These are phyloP conservation scores for Camillea tinctor DNA, from an alignment of 2,329 filamentous ascomycete species.

Conservation along the genomic window DNA sequence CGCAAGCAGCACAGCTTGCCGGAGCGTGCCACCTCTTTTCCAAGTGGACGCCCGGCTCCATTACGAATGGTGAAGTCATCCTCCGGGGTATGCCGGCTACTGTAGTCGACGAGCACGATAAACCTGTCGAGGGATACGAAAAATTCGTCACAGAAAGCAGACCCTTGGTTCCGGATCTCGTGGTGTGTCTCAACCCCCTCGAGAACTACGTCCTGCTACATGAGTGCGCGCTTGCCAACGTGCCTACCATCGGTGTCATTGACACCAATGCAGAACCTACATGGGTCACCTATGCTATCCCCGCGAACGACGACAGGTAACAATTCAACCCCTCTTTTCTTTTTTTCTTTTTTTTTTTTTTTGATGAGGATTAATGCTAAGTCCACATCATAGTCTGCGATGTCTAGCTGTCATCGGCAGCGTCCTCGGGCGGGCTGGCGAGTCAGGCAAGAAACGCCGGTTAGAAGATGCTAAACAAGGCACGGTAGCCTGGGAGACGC, in stretches of 20 bases:
- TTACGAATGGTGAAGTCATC: constrained; percentile 92
- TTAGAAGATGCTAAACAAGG: constrained; percentile 61
- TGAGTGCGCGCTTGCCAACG: constrained; percentile 83
- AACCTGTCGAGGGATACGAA: constrained; percentile 59
- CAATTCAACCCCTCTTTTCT: not conserved
- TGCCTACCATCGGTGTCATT: constrained; percentile 92
- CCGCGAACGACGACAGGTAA: constrained; percentile 91
- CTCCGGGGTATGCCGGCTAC: constrained; percentile 67
- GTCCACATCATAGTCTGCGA: constrained; percentile 60
- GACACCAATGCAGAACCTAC: constrained; percentile 92
- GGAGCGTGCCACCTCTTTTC: constrained; percentile 86
- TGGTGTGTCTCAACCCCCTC: constrained; percentile 86
- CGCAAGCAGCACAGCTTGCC: constrained; percentile 75
- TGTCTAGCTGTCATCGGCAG: constrained; percentile 79
- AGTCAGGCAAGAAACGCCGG: constrained; percentile 70
- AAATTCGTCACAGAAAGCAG: constrained; percentile 61
- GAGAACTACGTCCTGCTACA: constrained; percentile 90
- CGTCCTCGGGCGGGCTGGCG: constrained; percentile 79
- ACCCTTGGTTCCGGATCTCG: constrained; percentile 80
- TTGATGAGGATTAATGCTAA: constrained; percentile 23
- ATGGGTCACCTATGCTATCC: constrained; percentile 94
- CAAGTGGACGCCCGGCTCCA: constrained; percentile 85
- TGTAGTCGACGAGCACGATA: constrained; percentile 75
- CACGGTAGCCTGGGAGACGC: constrained; percentile 60
- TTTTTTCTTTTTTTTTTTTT: not conserved